phyloP scores from a whole-genome alignment of 2,329 filamentous ascomycete species.

The Metarhizium sp. region DNA sequence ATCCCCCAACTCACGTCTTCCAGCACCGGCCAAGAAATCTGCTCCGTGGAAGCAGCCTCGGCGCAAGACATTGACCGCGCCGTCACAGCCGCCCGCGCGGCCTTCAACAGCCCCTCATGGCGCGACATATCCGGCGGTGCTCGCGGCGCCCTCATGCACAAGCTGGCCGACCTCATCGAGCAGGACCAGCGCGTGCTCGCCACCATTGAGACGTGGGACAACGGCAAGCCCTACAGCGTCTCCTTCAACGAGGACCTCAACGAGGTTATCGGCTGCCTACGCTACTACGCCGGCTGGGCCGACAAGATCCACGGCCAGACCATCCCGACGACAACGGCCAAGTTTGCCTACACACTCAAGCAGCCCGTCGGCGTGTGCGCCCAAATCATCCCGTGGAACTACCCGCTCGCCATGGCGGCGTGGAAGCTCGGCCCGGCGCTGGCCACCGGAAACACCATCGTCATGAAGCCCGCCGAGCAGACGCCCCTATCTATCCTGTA shows the following conservation, averaged over 20 bases:
- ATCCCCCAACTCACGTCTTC: not conserved
- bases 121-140: slow-evolving; percentile 56
- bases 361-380: slow-evolving; percentile 72
- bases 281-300: slow-evolving; percentile 71
- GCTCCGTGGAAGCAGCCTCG: slow-evolving; percentile 21
- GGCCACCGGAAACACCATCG: slow-evolving; percentile 53
- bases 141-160: slow-evolving; percentile 60
- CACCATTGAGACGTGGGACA: slow-evolving; percentile 70
- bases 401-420: slow-evolving; percentile 35
- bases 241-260: slow-evolving; percentile 57
- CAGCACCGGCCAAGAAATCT: slow-evolving; percentile 23
- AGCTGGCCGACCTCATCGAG: slow-evolving; percentile 62
- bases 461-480: slow-evolving; percentile 59
- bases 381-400: slow-evolving; percentile 70
- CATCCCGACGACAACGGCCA: slow-evolving; percentile 57
- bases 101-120: slow-evolving; percentile 61
- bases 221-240: slow-evolving; percentile 58
- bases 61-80: slow-evolving; percentile 22
- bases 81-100: slow-evolving; percentile 46
- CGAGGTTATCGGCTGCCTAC: slow-evolving; percentile 36
- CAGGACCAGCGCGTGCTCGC: slow-evolving; percentile 42
- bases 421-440: slow-evolving; percentile 71
- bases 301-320: slow-evolving; percentile 73
- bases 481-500: slow-evolving; percentile 57
- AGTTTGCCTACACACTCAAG: slow-evolving; percentile 66